Percentiles rank a stretch among this genome's conserved stretches.
Evolutionary conservation across 2,329 filamentous ascomycete species (phyloP).

Genomic region (Botryotinia calthae): DNA sequence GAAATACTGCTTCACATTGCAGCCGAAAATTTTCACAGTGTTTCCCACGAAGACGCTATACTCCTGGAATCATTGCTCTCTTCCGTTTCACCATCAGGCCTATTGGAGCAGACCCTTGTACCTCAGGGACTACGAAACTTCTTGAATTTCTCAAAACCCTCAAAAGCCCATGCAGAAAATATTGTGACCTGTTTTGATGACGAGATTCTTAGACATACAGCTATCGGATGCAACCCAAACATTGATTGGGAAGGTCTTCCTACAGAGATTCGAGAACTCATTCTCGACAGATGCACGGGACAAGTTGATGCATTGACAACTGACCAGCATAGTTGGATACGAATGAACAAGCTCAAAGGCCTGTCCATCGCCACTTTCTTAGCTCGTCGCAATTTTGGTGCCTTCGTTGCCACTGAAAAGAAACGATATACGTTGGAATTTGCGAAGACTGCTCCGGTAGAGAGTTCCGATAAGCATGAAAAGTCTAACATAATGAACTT

Average conservation of each 20-base stretch:
- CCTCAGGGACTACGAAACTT: slow-evolving; percentile 14
- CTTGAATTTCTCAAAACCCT: slow-evolving; percentile 13
- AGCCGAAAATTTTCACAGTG: slow-evolving; percentile 8
- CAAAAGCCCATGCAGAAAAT: neutral
- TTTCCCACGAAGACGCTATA: slow-evolving; percentile 14
- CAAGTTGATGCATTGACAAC: slow-evolving; percentile 33
- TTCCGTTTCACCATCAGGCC: slow-evolving; percentile 14
- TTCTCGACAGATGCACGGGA: slow-evolving; percentile 48
- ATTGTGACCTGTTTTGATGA: slow-evolving; percentile 19
- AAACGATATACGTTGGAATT: slow-evolving; percentile 25
- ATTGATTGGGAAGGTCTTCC: slow-evolving; percentile 52
- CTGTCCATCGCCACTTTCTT: slow-evolving; percentile 28
- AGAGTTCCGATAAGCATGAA: slow-evolving; percentile 5
- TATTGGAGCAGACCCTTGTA: slow-evolving; percentile 17
- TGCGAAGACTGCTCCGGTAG: slow-evolving; percentile 23
- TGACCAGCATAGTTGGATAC: slow-evolving; percentile 29
- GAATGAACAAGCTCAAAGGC: slow-evolving; percentile 27
- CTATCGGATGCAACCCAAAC: slow-evolving; percentile 50
- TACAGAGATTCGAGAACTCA: slow-evolving; percentile 44
- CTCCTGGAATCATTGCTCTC: slow-evolving; percentile 15
- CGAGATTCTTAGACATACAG: slow-evolving; percentile 47
- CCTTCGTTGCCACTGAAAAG: slow-evolving; percentile 30
- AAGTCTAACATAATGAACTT: slow-evolving; percentile 9
- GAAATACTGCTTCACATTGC: slow-evolving; percentile 15
- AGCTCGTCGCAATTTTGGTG: slow-evolving; percentile 31